Conservation (phyloP, 179 eudicot species). For the Sideroxylon spinosum region DNA sequence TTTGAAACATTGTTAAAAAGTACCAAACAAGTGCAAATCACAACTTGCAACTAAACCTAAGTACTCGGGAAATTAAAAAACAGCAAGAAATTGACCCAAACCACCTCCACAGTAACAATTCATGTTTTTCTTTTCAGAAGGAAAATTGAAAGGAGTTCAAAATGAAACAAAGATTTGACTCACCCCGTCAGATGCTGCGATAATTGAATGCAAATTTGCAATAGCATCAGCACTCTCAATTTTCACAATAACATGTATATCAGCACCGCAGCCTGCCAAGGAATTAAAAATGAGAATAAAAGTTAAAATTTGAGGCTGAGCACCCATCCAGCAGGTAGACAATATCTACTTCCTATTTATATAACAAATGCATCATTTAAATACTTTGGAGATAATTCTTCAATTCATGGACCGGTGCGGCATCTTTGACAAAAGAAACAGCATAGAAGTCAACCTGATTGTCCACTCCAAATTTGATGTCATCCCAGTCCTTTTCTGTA, state of each 20-base stretch:
- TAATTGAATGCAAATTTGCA: conserved; percentile 71
- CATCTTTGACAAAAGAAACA: conserved; percentile 86
- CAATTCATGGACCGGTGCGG: conserved; percentile 75
- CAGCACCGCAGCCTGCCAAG: conserved; percentile 59
- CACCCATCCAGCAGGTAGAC: neutral
- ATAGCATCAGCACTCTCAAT: conserved; percentile 90
- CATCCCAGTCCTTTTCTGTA: conserved; percentile 91
- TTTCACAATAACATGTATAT: conserved; percentile 72
- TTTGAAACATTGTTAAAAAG: neutral
- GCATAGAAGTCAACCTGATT: conserved; percentile 79
- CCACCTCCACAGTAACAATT: neutral
- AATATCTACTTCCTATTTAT: neutral
- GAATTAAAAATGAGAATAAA: conserved; percentile 7
- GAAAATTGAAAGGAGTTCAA: neutral
- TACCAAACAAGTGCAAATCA: neutral
- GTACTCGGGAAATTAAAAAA: neutral
- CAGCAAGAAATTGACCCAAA: neutral
- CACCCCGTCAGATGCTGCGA: conserved; percentile 80
- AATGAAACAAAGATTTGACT: neutral
- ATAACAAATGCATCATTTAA: conserved; percentile 6
- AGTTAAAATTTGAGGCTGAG: neutral
- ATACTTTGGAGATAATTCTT: conserved; percentile 70
- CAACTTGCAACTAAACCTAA: neutral
- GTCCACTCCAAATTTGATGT: conserved; percentile 88
- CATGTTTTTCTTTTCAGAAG: neutral